Conservation (phyloP, 2,329 filamentous ascomycete genomes). For the Aspergillus fructus region DNA sequence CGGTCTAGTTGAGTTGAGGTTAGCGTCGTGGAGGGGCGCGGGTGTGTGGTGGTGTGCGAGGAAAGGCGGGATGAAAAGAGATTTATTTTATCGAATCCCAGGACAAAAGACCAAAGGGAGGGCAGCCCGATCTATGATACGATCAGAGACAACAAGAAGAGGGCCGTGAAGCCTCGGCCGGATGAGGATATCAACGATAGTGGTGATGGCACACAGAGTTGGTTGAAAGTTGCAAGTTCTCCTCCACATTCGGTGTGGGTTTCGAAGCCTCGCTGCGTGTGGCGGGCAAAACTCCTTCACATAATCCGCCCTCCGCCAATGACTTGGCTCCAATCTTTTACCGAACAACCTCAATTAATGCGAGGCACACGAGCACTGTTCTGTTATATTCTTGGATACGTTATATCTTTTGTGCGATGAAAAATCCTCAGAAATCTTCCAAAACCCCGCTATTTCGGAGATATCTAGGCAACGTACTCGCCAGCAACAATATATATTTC, state of each 20-base stretch:
- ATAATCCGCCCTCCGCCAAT: constrained; percentile 11
- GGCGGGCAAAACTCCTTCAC: constrained; percentile 10
- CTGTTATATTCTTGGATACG: neutral
- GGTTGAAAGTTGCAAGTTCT: constrained; percentile 16
- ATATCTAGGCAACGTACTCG: neutral
- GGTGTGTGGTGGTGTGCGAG: neutral
- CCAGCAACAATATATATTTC: neutral
- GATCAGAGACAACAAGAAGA: neutral
- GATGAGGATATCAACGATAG: constrained; percentile 7
- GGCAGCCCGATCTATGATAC: neutral
- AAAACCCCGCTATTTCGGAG: neutral
- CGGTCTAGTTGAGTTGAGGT: constrained; percentile 4
- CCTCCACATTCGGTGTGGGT: constrained; percentile 35
- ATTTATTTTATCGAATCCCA: neutral
- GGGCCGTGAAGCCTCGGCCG: constrained; percentile 4
- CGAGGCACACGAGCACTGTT: neutral
- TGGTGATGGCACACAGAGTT: constrained; percentile 5
- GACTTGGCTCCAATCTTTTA: neutral
- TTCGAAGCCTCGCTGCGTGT: constrained; percentile 5
- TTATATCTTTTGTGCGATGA: neutral
- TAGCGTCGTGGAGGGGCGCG: constrained; percentile 9
- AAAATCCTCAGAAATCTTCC: neutral
- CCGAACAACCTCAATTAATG: neutral
- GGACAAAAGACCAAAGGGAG: neutral
- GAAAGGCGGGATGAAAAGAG: constrained; percentile 1